phyloP scores from a whole-genome alignment of 139 green algal species.

The Pseudopediastrum boryanum region DNA sequence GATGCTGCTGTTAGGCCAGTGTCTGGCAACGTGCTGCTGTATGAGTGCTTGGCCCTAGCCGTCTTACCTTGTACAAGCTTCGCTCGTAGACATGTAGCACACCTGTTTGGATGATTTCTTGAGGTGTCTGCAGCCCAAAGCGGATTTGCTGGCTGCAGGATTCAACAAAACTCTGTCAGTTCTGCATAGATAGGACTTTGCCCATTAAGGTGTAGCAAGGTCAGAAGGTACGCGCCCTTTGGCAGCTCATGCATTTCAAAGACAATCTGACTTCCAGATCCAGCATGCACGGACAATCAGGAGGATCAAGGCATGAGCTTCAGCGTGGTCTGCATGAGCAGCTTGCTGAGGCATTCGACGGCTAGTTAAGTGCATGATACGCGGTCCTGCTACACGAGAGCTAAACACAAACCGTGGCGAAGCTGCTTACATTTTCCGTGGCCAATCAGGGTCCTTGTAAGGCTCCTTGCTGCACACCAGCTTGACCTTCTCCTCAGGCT shows the following conservation, averaged over 20 bases:
- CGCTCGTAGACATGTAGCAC: slow-evolving; percentile 91
- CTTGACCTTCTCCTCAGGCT: not conserved
- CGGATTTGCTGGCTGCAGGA: slow-evolving; percentile 80
- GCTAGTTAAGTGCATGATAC: no score
- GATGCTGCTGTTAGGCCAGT: no score
- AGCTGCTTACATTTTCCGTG: slow-evolving; percentile 76
- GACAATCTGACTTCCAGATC: not conserved
- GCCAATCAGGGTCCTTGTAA: slow-evolving; percentile 65
- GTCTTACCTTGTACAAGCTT: slow-evolving; percentile 83
- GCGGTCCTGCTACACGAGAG: no score
- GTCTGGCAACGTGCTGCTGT: no score
- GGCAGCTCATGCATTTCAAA: not conserved
- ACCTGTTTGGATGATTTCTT: slow-evolving; percentile 84
- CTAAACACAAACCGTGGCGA: no score
- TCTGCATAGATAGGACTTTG: not conserved
- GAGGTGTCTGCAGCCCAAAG: slow-evolving; percentile 84
- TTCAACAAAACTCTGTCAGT: not conserved
- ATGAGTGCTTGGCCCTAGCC: not conserved
- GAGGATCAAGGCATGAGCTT: no score
- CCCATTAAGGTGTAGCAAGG: not conserved
- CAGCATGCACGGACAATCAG: no score
- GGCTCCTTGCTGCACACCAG: slow-evolving; percentile 77
- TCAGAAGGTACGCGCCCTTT: slow-evolving; percentile 11
- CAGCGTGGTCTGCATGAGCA: no score
- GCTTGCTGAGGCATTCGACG: no score